phyloP scores from a whole-genome alignment of 2,329 filamentous ascomycete genomes.

The Penicillium glabrum region DNA sequence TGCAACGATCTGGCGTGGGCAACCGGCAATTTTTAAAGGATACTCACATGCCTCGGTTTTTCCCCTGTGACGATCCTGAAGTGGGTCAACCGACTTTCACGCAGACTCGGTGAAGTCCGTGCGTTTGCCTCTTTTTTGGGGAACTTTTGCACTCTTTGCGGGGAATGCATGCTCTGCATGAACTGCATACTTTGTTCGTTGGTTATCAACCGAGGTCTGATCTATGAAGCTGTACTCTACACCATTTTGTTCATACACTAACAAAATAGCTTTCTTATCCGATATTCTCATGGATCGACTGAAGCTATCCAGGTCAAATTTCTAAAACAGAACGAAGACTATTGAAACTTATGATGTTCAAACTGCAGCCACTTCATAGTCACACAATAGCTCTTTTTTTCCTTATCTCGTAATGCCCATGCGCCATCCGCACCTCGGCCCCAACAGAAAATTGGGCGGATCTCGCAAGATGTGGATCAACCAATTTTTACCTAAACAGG shows the following conservation, averaged over 20 bases:
- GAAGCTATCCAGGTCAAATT: too few relatives aligned
- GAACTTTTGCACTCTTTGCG: neutral
- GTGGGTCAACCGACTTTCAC: neutral
- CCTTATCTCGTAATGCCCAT: neutral
- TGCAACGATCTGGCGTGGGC: neutral
- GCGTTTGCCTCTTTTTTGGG: neutral
- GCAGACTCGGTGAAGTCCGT: neutral
- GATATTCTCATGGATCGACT: too few relatives aligned
- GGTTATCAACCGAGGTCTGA: too few relatives aligned
- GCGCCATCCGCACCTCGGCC: slow-evolving; percentile 3
- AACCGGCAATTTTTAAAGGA: neutral
- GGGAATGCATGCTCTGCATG: neutral
- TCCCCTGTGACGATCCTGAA: slow-evolving; percentile 4
- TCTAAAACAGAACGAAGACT: too few relatives aligned
- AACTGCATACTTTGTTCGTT: neutral
- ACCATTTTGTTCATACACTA: too few relatives aligned
- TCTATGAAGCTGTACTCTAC: too few relatives aligned
- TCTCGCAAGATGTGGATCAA: neutral
- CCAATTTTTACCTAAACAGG: slow-evolving; percentile 11
- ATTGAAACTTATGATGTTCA: too few relatives aligned
- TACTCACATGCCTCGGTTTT: slow-evolving; percentile 26
- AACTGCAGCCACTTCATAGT: neutral
- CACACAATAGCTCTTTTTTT: neutral
- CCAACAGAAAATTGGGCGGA: neutral
- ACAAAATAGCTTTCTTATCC: too few relatives aligned